Evolutionary conservation across 1,284 basidiomycete species (phyloP), one percentile per base, ranked within the genome.

Genomic region (Ceratobasidium sp.): DNA sequence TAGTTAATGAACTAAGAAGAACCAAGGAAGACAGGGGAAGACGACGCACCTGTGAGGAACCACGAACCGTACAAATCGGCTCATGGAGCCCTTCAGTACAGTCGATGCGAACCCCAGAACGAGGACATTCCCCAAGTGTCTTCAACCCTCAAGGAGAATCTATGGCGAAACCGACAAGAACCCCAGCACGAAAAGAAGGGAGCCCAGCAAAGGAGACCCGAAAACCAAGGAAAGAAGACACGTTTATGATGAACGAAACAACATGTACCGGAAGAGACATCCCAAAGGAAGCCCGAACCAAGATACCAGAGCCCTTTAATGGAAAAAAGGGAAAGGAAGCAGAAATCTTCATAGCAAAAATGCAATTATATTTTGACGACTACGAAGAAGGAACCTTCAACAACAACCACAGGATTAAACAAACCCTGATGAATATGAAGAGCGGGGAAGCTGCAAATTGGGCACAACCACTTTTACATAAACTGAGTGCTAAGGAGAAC

Each of bases 271-370:
- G 59, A n/a, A 42, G 4, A 40, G 17, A 5, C n/a, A 68, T 68
- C 12, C 66, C 66, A 5, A 68, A 68, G 28, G 66, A 68, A n/a
- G 52, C 20, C 15, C 4, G 50, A n/a, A 38, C 52, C 3, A 68
- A 68, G 50, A 54, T 54, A 40, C 66, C 66, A 1, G 48, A 52
- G 17, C 50, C 50, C 9, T 68, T 68, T 33, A 40, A 40, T 40
- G 66, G 66, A 2, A 42, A 68, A 28, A 52, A 23, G n/a, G 66
- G 66, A 10, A 68, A 38, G 15, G 52, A 54, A 20, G 66, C 66
- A 17, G 33, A 68, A 20, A 40, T 3, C 28, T 68, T 54, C 28
- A 10, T 68, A 2, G 54, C 46, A 28, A 68, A 40, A 40, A 66
- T 66, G 64, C 10, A 66, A 6, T 9, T 66, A 6, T 48, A 66